Conservation (phyloP, 768 basidiomycete genomes). For the Mycena metata region DNA sequence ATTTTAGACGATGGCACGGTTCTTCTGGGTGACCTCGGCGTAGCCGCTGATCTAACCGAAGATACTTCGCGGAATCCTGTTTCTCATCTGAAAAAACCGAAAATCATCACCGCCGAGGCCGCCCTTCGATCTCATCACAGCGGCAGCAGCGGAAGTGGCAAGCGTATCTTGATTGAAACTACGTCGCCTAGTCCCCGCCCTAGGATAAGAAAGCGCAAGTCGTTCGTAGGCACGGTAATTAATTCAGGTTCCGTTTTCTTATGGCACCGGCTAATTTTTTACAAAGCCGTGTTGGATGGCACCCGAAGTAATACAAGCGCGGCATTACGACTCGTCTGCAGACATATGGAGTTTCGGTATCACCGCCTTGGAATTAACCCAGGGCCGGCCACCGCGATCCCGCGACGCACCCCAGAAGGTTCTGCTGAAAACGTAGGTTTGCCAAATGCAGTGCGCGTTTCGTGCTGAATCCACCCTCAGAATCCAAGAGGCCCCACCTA, state of each 20-base stretch:
- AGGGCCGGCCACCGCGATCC: conserved; percentile 89
- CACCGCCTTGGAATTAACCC: conserved; percentile 90
- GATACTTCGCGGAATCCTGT: conserved; percentile 57
- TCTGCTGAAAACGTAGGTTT: conserved; percentile 77
- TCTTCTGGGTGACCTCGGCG: conserved; percentile 92
- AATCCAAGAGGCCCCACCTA: conserved; percentile 84
- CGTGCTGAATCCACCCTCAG: conserved; percentile 49
- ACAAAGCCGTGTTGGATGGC: conserved; percentile 95
- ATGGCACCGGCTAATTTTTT: background rate
- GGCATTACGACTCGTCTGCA: conserved; percentile 86
- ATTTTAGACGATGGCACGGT: conserved; percentile 83
- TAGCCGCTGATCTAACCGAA: conserved; percentile 86
- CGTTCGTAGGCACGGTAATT: conserved; percentile 89
- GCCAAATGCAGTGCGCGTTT: background rate
- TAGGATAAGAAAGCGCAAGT: conserved; percentile 82
- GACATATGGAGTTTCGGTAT: conserved; percentile 99
- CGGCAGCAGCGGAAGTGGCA: conserved; percentile 30
- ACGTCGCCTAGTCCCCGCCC: conserved; percentile 51
- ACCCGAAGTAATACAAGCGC: conserved; percentile 90
- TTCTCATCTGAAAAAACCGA: conserved; percentile 44
- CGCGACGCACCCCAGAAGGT: conserved; percentile 81
- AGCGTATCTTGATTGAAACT: conserved; percentile 53
- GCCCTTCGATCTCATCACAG: conserved; percentile 47
- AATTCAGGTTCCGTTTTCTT: conserved; percentile 40
- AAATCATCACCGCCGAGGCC: conserved; percentile 47